Evolutionary conservation across 2,329 filamentous ascomycete species (phyloP), one percentile per base, ranked within the genome.

Genomic region (Phaeosphaeria sp.): DNA sequence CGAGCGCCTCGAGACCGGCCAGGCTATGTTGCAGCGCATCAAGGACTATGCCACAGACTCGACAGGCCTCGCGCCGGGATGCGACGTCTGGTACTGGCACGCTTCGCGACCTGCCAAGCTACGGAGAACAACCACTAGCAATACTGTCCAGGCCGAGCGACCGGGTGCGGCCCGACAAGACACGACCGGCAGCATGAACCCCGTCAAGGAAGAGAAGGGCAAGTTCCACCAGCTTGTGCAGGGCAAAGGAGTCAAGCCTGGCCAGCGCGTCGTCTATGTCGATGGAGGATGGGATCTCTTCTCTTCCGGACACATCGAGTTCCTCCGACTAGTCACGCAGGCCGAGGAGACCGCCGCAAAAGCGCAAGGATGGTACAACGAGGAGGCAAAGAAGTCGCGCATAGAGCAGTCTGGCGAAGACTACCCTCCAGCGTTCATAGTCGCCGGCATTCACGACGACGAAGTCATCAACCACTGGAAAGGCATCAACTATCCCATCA

Each of bases 271-370:
- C 30, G 88, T 97, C 45, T 99, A 99, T 74, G 94, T 98, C 7
- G 95, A 99, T 67, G 95, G 95, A 48, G 95, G 94, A 1, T 99
- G 96, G 77, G 95, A 99, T 74, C 84, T 99, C 21, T 99, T 99
- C 79, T 97, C 92, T 0, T 96, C 92, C 49, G 95, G 95, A 0
- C 95, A 99, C 75, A 98, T 99, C 68, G 93, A 96, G 75, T 99
- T 99, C 68, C 84, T 99, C 53, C 87, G 90, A 47, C 85, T 86
- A 42, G 94, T 99, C 2, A 83, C 89, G 8, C 81, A 89, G 62
- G 82, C 85, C 0, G 94, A 98, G 78, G 87, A 92, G 67, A 82
- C 86, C 54, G 81, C 89, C 49, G 93, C 89, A 5, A 82, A 80
- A 47, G 75, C 85, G 46, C 84, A 87, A 4, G 91, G 90, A 6